phyloP scores from a whole-genome alignment of 116 monocot species.

The Trichopus zeylanicus region DNA sequence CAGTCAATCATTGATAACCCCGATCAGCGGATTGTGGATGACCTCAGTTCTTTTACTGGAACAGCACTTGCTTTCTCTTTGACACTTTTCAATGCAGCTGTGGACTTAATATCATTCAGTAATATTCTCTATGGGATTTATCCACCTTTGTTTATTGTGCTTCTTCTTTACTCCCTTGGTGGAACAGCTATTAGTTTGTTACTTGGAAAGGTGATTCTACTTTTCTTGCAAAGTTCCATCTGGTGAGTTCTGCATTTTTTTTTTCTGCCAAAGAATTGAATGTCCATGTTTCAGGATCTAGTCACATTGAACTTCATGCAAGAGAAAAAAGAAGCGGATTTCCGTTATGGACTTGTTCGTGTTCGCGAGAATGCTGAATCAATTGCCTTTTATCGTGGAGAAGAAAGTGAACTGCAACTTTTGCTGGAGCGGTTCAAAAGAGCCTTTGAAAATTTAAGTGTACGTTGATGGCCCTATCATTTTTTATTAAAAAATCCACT shows the following conservation, averaged over 20 bases:
- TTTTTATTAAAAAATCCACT: neutral
- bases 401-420: slow-evolving; percentile 88
- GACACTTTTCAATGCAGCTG: slow-evolving; percentile 81
- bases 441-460: slow-evolving; percentile 93
- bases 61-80: slow-evolving; percentile 93
- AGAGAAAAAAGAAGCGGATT: slow-evolving; percentile 99
- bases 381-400: slow-evolving; percentile 98
- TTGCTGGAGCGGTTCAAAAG: slow-evolving; percentile 70
- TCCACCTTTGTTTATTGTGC: slow-evolving; percentile 92
- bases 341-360: slow-evolving; percentile 94
- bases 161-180: slow-evolving; percentile 90
- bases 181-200: slow-evolving; percentile 86
- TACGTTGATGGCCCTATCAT: slow-evolving; percentile 22
- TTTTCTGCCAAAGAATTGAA: neutral
- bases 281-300: slow-evolving; percentile 47
- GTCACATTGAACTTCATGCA: slow-evolving; percentile 97
- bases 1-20: slow-evolving; percentile 98
- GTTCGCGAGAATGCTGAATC: slow-evolving; percentile 99
- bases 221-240: too few species aligned
- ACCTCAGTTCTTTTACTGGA: slow-evolving; percentile 88
- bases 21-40: slow-evolving; percentile 96
- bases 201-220: slow-evolving; percentile 81
- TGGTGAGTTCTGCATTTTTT: neutral
- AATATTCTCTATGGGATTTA: slow-evolving; percentile 92
- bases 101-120: slow-evolving; percentile 97